Evolutionary conservation across 306 rosid species (phyloP), one percentile per base, ranked within the genome.

Genomic region (Begonia fuchsioides): DNA sequence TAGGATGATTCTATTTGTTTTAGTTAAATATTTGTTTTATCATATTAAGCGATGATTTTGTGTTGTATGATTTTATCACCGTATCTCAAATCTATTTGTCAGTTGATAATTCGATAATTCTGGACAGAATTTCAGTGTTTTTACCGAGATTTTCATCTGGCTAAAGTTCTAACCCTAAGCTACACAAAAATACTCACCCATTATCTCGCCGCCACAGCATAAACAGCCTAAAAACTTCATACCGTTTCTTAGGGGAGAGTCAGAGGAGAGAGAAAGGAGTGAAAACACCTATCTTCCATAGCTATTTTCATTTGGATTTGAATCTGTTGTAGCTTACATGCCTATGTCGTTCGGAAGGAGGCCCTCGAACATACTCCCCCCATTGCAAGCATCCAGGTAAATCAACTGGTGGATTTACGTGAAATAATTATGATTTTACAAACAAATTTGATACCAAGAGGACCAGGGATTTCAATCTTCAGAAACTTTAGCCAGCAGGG

Each of bases 361-460:
- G 11, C 94, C 92, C 9, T 72, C 81, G 49, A 86, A 86, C 20
- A 86, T 70, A 43, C 94, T 82, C 55, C 94, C 96, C 5, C 81
- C 12, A n/a, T 82, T 86, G 39, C 96, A 86, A 6, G 96, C 86
- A 68, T 86, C 96, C 11, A 82, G 0, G 57, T 86, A 86, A 35
- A 86, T 51, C 26, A 78, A 76, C 32, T 20, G 32, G n/a, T n/a
- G n/a, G n/a, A n/a, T n/a, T n/a, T n/a, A n/a, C n/a, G n/a, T n/a
- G n/a, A n/a, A n/a, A n/a, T n/a, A n/a, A n/a, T n/a, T n/a, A n/a
- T n/a, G n/a, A n/a, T n/a, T n/a, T n/a, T n/a, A n/a, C n/a, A n/a
- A n/a, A n/a, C n/a, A n/a, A n/a, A n/a, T n/a, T n/a, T n/a, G n/a
- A n/a, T n/a, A n/a, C n/a, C n/a, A n/a, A n/a, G n/a, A n/a, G n/a